Base-by-base conservation (phyloP, 345 rosid genomes). In the Sonneratia alba region DNA sequence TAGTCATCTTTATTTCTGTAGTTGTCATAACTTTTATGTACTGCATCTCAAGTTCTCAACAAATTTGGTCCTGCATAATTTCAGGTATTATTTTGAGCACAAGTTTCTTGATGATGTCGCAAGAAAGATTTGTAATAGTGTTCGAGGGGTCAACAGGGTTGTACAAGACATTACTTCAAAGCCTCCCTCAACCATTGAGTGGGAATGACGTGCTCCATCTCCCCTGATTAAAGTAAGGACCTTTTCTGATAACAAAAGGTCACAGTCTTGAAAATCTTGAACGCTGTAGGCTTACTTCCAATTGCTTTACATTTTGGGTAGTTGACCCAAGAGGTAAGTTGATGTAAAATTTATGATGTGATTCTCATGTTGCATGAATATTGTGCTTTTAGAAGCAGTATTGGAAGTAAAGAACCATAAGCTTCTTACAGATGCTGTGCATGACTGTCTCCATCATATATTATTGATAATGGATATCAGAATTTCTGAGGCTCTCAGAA, bases 111-210 rank as follows among this genome's bases (percentile, higher is more conserved):
- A 92, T 63, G 88, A 88, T 36, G 98, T 96, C 62, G 79, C 97
- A 0, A 82, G 92, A 62, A 96, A 89, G 77, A 91, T 96, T 67
- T 96, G 99, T 76, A 96, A 96, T 75, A 87, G 83, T n/a, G 98
- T 92, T 57, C 86, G 92, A 21, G 99, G 98, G 56, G 97, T 96
- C 47, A 96, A 96, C 82, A 86, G 98, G 76, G 96, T 96, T 75
- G 96, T 91, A 79, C 98, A 80, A 78, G 99, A 96, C 84, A 95
- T 95, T 24, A 92, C 99, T 72, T 92, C 98, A 10, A 95, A 95
- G 84, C 99, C 99, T 74, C 99, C 98, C 38, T 92, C 99, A 71
- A 95, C 98, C 3, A 95, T 95, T 47, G 99, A 95, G 73, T 92
- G 99, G 99, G 97, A 95, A 81, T 95, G 78, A 87, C 68, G 19